phyloP scores from a whole-genome alignment of 805 yeast species.

The Saturnispora gosingensis region DNA sequence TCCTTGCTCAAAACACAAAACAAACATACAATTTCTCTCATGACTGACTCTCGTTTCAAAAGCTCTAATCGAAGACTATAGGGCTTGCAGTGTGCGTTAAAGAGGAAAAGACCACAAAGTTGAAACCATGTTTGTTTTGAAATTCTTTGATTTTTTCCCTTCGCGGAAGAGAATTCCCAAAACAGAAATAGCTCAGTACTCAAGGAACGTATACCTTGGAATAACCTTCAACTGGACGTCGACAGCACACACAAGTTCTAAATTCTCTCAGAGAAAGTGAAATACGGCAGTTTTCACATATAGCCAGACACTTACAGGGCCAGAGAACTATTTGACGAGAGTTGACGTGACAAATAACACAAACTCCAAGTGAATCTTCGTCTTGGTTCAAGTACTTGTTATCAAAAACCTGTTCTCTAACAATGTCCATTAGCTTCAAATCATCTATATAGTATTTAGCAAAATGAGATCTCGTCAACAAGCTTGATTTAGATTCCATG shows the following conservation, averaged over 20 bases:
- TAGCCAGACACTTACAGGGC: conserved; percentile 88
- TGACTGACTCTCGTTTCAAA: background rate
- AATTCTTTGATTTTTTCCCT: background rate
- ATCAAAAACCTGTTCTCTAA: conserved; percentile 9
- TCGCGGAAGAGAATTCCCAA: background rate
- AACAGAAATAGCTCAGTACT: conserved; percentile 2
- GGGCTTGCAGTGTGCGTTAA: background rate
- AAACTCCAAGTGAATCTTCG: conserved; percentile 34
- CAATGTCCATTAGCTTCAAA: conserved; percentile 21
- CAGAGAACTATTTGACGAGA: conserved; percentile 73
- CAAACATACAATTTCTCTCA: conserved; percentile 10
- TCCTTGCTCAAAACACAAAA: background rate
- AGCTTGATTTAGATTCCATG: background rate
- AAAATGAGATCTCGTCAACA: conserved; percentile 25
- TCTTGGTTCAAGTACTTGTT: conserved; percentile 11
- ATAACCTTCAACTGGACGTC: conserved; percentile 61
- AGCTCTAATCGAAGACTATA: background rate
- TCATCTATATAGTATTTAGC: conserved; percentile 17
- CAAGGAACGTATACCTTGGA: conserved; percentile 52
- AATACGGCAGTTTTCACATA: conserved; percentile 77
- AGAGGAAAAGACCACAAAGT: background rate
- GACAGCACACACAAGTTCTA: conserved; percentile 77
- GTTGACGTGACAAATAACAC: conserved; percentile 76
- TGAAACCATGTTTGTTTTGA: conserved; percentile 1
- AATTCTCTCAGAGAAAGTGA: conserved; percentile 64